Percentiles rank a stretch among this genome's conserved stretches.
Conservation (phyloP, 371 early-diverging fungal genomes). For the Haplosporangium sp. region DNA sequence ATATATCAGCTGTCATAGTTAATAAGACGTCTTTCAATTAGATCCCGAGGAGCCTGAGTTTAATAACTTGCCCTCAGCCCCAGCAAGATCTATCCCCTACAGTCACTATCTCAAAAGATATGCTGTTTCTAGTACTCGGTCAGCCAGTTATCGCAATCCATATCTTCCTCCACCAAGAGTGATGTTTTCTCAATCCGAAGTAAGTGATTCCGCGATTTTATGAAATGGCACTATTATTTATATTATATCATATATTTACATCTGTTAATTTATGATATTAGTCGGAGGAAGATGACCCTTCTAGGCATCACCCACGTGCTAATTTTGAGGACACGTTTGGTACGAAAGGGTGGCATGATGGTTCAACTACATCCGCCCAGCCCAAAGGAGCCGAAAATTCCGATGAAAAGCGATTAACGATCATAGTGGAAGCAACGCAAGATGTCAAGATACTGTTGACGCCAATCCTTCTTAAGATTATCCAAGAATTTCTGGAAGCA, state of each 20-base stretch:
- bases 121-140: constrained; percentile 57
- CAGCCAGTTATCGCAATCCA: constrained; percentile 43
- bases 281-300: constrained; percentile 43
- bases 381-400: constrained; percentile 32
- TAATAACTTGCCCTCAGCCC: constrained; percentile 25
- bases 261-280: neutral
- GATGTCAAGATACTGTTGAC: constrained; percentile 73
- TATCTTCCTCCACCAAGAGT: constrained; percentile 66
- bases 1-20: neutral
- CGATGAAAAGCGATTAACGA: constrained; percentile 60
- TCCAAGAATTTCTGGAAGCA: constrained; percentile 77
- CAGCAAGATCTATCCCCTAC: constrained; percentile 76
- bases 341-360: constrained; percentile 15
- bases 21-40: neutral
- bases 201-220: constrained; percentile 5
- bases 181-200: constrained; percentile 42
- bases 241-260: neutral
- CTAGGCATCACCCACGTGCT: constrained; percentile 45
- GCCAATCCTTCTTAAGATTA: constrained; percentile 79
- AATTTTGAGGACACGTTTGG: constrained; percentile 51
- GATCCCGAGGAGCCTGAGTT: constrained; percentile 24
- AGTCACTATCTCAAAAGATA: constrained; percentile 74
- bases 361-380: constrained; percentile 26
- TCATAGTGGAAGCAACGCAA: constrained; percentile 70
- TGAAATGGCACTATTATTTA: neutral